Percentiles rank a stretch among this genome's conserved stretches.
phyloP scores from a whole-genome alignment of 2,329 filamentous ascomycete species.

The Stachybotrys echinatus region DNA sequence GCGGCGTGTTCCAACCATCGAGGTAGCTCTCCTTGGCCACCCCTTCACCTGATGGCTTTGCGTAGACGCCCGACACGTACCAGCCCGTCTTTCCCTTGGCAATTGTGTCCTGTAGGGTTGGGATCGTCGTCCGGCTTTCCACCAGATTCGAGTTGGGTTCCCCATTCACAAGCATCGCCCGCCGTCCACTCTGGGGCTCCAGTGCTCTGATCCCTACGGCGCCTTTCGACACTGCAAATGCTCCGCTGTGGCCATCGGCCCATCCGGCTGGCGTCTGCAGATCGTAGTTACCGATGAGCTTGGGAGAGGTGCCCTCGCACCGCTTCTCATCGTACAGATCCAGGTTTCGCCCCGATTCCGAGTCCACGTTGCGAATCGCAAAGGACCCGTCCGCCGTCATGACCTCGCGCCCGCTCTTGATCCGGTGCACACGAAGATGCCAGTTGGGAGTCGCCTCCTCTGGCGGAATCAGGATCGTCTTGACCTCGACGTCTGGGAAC shows the following conservation, averaged over 20 bases:
- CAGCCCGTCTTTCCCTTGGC: slow-evolving; percentile 52
- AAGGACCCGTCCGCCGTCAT: slow-evolving; percentile 72
- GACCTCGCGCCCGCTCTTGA: slow-evolving; percentile 55
- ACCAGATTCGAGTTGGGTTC: slow-evolving; percentile 77
- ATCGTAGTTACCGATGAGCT: slow-evolving; percentile 58
- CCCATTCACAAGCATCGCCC: slow-evolving; percentile 64
- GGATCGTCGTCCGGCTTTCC: slow-evolving; percentile 66
- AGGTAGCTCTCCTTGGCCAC: slow-evolving; percentile 49
- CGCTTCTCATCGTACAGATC: slow-evolving; percentile 40
- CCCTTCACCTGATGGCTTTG: slow-evolving; percentile 53
- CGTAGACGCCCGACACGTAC: slow-evolving; percentile 69
- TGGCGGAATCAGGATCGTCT: slow-evolving; percentile 61
- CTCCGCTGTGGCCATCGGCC: slow-evolving; percentile 43
- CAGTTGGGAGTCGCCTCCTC: slow-evolving; percentile 55
- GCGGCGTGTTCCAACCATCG: slow-evolving; percentile 55
- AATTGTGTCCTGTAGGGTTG: slow-evolving; percentile 60
- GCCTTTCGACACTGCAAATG: slow-evolving; percentile 52
- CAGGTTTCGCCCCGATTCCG: slow-evolving; percentile 42
- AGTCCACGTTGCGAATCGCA: slow-evolving; percentile 56
- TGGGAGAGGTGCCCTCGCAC: slow-evolving; percentile 46
- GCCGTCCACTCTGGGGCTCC: slow-evolving; percentile 42
- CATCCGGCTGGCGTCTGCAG: slow-evolving; percentile 47
- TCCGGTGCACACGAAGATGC: slow-evolving; percentile 62
- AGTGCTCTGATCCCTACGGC: slow-evolving; percentile 52
- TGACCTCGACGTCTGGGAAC: slow-evolving; percentile 61